Evolutionary conservation across 176 grass and related monocot species (phyloP).

Genomic region (Zea mays): Zm-B73-REFERENCE-NAM-5.0 NC_050103.1:155671501-155672000

Average conservation of each 20-base stretch:
- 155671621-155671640: slow-evolving; percentile 23
- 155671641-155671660: slow-evolving; percentile 5
- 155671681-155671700: slow-evolving; percentile 16
- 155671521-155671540: no score
- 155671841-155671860: slow-evolving; percentile 10
- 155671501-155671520: no score
- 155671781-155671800: slow-evolving; percentile 98
- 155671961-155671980: slow-evolving; percentile 97
- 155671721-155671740: not conserved
- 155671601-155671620: slow-evolving; percentile 26
- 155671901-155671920: slow-evolving; percentile 99
- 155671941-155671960: slow-evolving; percentile 83
- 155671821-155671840: slow-evolving; percentile 31
- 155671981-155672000: slow-evolving; percentile 99
- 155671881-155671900: slow-evolving; percentile 18
- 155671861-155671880: slow-evolving; percentile 20
- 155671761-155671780: slow-evolving; percentile 98
- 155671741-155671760: slow-evolving; percentile 95
- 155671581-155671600: not conserved
- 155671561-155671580: slow-evolving; percentile 26
- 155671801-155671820: slow-evolving; percentile 75
- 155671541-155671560: no score
- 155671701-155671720: slow-evolving; percentile 28
- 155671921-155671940: slow-evolving; percentile 99
- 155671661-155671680: slow-evolving; percentile 12